Conservation (phyloP, 2,329 filamentous ascomycete species). For the Fusarium sp. region DNA sequence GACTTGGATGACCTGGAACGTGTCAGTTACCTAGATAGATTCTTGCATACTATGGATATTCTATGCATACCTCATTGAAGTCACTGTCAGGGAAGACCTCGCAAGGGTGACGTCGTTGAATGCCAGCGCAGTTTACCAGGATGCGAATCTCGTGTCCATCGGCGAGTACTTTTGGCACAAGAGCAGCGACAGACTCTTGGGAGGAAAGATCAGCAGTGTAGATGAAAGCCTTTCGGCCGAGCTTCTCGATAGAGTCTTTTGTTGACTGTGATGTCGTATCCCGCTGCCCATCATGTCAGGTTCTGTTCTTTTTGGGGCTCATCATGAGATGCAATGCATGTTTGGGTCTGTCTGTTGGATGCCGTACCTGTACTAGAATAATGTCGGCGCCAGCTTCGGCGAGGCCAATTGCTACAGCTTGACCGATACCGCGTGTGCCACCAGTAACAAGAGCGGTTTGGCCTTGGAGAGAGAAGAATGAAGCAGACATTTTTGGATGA, state of each 20-base stretch:
- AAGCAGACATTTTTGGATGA: constrained; percentile 49
- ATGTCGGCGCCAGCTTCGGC: constrained; percentile 70
- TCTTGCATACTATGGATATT: neutral
- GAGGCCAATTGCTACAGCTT: constrained; percentile 66
- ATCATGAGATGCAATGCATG: constrained; percentile 3
- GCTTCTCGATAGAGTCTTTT: constrained; percentile 69
- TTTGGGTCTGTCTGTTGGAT: neutral
- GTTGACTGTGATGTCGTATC: constrained; percentile 62
- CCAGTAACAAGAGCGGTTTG: constrained; percentile 69
- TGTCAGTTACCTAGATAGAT: constrained; percentile 13
- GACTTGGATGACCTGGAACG: constrained; percentile 77
- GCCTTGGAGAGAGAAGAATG: constrained; percentile 65
- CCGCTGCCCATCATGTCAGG: constrained; percentile 50
- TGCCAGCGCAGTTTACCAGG: constrained; percentile 87
- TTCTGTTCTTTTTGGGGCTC: neutral
- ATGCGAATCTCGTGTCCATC: constrained; percentile 77
- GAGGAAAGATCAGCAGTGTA: constrained; percentile 78
- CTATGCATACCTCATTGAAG: constrained; percentile 71
- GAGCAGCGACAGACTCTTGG: constrained; percentile 66
- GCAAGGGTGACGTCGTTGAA: constrained; percentile 82
- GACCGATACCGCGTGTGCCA: constrained; percentile 68
- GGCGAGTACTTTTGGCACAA: constrained; percentile 70
- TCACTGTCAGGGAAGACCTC: constrained; percentile 80
- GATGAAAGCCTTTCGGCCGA: constrained; percentile 74
- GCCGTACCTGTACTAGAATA: constrained; percentile 63